Base-by-base conservation (phyloP, 75 land plant species). In the Picea glauca region DNA sequence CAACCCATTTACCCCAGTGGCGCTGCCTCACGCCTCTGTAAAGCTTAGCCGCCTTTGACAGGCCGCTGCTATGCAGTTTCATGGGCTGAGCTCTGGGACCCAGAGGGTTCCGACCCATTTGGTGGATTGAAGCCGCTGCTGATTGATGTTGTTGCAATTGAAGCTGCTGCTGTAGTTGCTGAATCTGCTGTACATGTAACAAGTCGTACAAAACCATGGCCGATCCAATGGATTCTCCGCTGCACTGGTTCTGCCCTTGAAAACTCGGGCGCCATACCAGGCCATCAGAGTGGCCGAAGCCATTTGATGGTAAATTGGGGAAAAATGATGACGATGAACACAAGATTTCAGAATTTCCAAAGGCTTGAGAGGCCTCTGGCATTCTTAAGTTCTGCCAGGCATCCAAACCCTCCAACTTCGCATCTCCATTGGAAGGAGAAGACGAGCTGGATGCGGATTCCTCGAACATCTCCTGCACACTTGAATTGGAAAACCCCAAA, bases 1-100 rank as follows among this genome's bases (percentile, higher is more conserved):
- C 97, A 17, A 94, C 97, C 97, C 97, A 94, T 54, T 94, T 93
- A 0, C 97, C 97, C 97, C 97, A 94, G 74, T 94, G 97, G 38
- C 96, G 66, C 72, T 94, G 97, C 62, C 97, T 81, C 17, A 94
- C 97, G 4, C 97, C 97, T 54, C 97, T 75, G 78, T 90, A 94
- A 9, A 94, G 87, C 80, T 94, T 94, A 1, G 84, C 76, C 76
- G 89, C 89, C 33, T 61, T 61, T 2, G 70, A 33, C 58, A 50
- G 64, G 40, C 50, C 58, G 4, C 62, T 62, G 35, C 88, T 86
- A 67, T 61, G 65, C 20, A 80, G 78, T 70, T 91, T 93, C 95
- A 93, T 93, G 13, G 84, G 84, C 31, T 84, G 73, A 23, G 87
- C 40, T 80, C 84, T 79, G 0, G 88, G 85, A 13, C 77, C 80